Evolutionary conservation across 192 early-diverging fungal genomes (phyloP).

Genomic region (Coemansia sp.): DNA sequence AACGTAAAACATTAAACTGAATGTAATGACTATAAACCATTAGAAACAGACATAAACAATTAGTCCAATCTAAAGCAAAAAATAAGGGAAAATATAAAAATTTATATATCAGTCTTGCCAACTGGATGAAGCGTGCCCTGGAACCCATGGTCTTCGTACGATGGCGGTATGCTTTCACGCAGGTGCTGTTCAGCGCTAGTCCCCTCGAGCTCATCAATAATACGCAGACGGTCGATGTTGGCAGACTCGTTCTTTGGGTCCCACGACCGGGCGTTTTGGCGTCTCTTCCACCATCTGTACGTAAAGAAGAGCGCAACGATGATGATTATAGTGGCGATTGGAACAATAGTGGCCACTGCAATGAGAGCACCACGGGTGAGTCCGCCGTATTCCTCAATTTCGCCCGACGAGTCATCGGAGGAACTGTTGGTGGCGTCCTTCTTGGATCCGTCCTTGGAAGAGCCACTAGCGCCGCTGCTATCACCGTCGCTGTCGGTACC

Average conservation of each 20-base stretch:
- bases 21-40: not conserved
- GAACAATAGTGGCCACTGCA: slow-evolving; percentile 24
- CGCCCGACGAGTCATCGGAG: not conserved
- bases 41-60: not conserved
- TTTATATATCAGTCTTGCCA: not conserved
- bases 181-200: not conserved
- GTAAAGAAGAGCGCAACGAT: slow-evolving; percentile 35
- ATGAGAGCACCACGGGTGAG: slow-evolving; percentile 35
- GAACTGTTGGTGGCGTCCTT: not conserved
- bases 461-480: too few relatives aligned
- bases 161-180: slow-evolving; percentile 10
- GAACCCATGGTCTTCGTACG: slow-evolving; percentile 23
- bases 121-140: not conserved
- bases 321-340: slow-evolving; percentile 28
- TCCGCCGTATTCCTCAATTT: slow-evolving; percentile 6
- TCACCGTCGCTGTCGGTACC: not conserved
- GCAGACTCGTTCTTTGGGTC: slow-evolving; percentile 42
- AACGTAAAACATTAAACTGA: not conserved
- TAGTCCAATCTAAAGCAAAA: not conserved
- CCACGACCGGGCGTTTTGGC: slow-evolving; percentile 28
- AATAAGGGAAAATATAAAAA: not conserved
- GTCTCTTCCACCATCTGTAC: slow-evolving; percentile 38
- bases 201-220: slow-evolving; percentile 25
- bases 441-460: not conserved
- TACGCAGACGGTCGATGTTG: slow-evolving; percentile 34